Evolutionary conservation across 2,329 filamentous ascomycete genomes (phyloP).

Genomic region (Aspergillus piperis): DNA sequence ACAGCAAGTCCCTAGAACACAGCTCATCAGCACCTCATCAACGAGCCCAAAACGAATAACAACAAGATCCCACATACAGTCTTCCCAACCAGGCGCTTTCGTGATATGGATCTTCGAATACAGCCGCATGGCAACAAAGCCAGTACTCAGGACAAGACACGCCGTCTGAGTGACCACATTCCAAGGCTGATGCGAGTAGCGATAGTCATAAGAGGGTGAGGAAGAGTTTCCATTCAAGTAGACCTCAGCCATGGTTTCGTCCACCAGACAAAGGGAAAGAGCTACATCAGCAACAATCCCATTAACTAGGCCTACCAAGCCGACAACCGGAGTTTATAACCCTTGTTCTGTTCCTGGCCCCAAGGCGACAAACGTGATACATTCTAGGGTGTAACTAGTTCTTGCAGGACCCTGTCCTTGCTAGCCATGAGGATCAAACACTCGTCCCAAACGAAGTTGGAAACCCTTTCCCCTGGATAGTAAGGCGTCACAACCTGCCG

Average conservation of each 20-base stretch:
- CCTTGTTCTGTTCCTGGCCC: neutral
- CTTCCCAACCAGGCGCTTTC: constrained; percentile 23
- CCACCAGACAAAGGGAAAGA: neutral
- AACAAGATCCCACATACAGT: constrained; percentile 19
- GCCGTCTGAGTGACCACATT: constrained; percentile 22
- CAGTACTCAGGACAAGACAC: constrained; percentile 22
- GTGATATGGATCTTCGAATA: constrained; percentile 33
- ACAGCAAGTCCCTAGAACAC: constrained; percentile 21
- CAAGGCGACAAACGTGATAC: neutral
- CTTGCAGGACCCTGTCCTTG: neutral
- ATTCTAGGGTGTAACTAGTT: neutral
- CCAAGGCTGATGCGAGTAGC: constrained; percentile 16
- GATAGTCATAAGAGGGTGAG: constrained; percentile 11
- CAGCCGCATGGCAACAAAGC: constrained; percentile 23
- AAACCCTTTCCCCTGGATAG: neutral
- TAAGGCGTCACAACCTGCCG: neutral
- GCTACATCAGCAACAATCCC: neutral
- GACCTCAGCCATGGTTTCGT: neutral
- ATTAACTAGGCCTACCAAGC: neutral
- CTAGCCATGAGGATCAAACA: neutral
- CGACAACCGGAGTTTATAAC: neutral
- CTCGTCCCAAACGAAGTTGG: too few relatives aligned
- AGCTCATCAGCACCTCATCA: neutral
- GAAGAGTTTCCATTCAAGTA: neutral
- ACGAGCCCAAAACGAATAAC: neutral